Evolutionary conservation across 345 rosid genomes (phyloP).

Genomic region (Corchorus olitorius): DNA sequence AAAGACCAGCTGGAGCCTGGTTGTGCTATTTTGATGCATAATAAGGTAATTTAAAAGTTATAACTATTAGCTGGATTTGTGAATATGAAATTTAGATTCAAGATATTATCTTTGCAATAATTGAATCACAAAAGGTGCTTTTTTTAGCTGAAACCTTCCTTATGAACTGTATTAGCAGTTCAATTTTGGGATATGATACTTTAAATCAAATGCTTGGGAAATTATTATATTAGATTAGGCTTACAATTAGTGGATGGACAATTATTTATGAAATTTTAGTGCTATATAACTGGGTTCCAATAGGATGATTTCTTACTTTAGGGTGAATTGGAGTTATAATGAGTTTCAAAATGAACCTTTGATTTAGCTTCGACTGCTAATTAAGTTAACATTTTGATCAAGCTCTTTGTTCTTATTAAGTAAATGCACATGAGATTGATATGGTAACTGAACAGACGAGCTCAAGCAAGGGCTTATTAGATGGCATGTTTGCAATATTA

Average conservation of each 20-base stretch:
- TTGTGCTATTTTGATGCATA: slow-evolving; percentile 95
- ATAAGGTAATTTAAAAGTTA: slow-evolving; percentile 53
- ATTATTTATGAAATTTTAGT: neutral
- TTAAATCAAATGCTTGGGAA: neutral
- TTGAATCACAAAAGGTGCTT: too few relatives aligned
- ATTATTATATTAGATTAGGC: neutral
- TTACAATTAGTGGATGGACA: neutral
- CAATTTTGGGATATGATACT: neutral
- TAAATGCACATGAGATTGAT: neutral
- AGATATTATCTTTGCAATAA: too few relatives aligned
- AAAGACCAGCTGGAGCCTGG: slow-evolving; percentile 99
- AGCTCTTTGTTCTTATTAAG: neutral
- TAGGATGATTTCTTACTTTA: neutral
- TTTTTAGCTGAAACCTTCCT: too few relatives aligned
- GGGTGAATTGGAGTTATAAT: neutral
- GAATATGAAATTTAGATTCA: neutral
- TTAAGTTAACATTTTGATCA: neutral
- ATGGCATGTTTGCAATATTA: neutral
- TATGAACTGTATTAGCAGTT: neutral
- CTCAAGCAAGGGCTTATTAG: neutral
- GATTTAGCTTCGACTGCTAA: neutral
- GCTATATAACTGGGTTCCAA: neutral
- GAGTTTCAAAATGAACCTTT: neutral
- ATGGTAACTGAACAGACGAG: too few relatives aligned
- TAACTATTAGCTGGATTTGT: neutral